phyloP scores from a whole-genome alignment of 1,284 basidiomycete genomes.

The Cerrena zonata region DNA sequence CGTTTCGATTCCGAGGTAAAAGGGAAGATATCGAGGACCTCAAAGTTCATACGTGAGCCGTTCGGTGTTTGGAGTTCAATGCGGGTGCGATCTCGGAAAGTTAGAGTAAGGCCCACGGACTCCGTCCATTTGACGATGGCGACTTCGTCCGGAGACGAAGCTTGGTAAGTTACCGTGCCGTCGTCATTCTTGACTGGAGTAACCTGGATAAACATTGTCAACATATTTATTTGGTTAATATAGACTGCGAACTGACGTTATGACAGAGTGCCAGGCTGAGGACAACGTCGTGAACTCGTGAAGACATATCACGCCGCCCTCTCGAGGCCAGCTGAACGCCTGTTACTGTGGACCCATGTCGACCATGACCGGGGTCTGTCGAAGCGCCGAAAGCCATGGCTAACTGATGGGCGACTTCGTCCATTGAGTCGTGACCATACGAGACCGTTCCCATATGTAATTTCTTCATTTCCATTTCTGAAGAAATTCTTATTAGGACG shows the following conservation, averaged over 20 bases:
- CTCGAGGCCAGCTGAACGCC: conserved; percentile 76
- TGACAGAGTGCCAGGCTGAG: conserved; percentile 92
- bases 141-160: conserved; percentile 97
- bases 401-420: conserved; percentile 89
- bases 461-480: conserved; percentile 99
- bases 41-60: conserved; percentile 64
- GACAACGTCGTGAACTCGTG: conserved; percentile 89
- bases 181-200: conserved; percentile 94
- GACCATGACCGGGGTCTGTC: conserved; percentile 41
- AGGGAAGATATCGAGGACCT: conserved; percentile 92
- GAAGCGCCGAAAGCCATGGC: conserved; percentile 69
- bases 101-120: conserved; percentile 85
- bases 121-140: conserved; percentile 99
- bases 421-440: conserved; percentile 95
- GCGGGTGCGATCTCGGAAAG: conserved; percentile 80
- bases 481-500: too few species aligned
- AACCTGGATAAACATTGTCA: too few species aligned
- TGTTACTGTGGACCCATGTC: conserved; percentile 59
- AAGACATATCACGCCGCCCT: conserved; percentile 91
- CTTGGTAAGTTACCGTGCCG: conserved; percentile 91
- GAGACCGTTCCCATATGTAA: conserved; percentile 98
- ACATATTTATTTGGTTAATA: background rate
- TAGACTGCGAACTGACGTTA: conserved; percentile 58
- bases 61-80: conserved; percentile 75
- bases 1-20: conserved; percentile 98